Base-by-base conservation (phyloP, 2,329 filamentous ascomycete genomes). In the Fonsecaea nubica region DNA sequence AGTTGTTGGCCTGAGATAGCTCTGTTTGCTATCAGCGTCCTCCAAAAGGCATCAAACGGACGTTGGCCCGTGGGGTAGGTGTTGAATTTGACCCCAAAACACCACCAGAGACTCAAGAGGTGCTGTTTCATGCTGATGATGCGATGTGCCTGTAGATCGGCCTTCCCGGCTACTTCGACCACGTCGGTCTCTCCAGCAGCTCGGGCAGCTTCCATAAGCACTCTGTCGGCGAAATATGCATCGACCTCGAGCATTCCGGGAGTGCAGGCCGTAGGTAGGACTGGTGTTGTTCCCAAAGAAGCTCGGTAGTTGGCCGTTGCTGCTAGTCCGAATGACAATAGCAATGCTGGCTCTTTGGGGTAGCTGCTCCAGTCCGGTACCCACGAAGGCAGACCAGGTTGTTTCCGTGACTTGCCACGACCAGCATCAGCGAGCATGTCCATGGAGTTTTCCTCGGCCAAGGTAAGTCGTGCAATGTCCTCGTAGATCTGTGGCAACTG, bases 31-130 rank as follows among this genome's bases (percentile, higher is more conserved):
- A 50, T 50, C 21, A 50, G 45, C 45, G 45, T 50, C 4, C 45
- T 18, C 45, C 45, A 50, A 3, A 50, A 50, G 10, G 12, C 45
- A 50, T 50, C 45, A 30, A 50, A 50, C 8, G 45, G 45, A 13
- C 45, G 45, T 25, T 50, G 45, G 30, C 45, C 45, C 21, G 45
- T 50, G 10, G 45, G 45, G 18, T 50, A 50, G 18, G 18, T 12
- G 45, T 30, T 50, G 45, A 50, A 50, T 21, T 50, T 50, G 45
- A 30, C 45, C 4, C 45, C 45, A 25, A 50, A 50, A 25, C 45
- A 50, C 45, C 45, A 50, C 45, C 45, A 50, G 2, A 50, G 45
- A 25, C 45, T 50, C 45, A 50, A 50, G 45, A 50, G 18, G 21
- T 50, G 25, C 12, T 50, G 45, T 21, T 50, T 50, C 25, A 50